phyloP scores from a whole-genome alignment of 176 grass and related monocot species.

The Raddia guianensis region DNA sequence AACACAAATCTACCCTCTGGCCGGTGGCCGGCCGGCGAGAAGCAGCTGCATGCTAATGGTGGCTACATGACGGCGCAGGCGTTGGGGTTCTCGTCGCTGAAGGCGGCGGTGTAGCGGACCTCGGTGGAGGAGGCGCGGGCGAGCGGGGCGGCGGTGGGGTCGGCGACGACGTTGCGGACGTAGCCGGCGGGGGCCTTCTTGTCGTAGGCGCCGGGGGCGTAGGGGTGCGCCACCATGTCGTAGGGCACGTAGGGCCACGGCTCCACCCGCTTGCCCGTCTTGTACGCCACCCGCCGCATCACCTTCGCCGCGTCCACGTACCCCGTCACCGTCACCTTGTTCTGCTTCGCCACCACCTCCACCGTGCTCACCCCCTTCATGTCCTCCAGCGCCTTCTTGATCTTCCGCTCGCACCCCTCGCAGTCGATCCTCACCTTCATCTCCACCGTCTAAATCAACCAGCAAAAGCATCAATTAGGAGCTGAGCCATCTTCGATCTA shows the following conservation, averaged over 20 bases:
- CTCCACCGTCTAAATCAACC: constrained; percentile 72
- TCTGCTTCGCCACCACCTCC: constrained; percentile 62
- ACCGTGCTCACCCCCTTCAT: constrained; percentile 72
- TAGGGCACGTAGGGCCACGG: constrained; percentile 87
- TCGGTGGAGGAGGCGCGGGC: constrained; percentile 73
- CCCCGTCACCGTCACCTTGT: constrained; percentile 80
- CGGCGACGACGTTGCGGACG: constrained; percentile 63
- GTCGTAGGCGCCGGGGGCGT: constrained; percentile 82
- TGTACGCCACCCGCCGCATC: constrained; percentile 59
- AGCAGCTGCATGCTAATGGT: too few relatives aligned
- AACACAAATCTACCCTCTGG: too few relatives aligned
- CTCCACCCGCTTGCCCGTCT: constrained; percentile 79
- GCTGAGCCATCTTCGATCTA: too few relatives aligned
- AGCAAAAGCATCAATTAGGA: not conserved
- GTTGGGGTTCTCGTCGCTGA: constrained; percentile 95
- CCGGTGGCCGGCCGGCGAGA: too few relatives aligned
- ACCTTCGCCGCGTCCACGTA: constrained; percentile 76
- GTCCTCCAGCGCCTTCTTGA: constrained; percentile 63
- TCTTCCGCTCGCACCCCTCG: constrained; percentile 90
- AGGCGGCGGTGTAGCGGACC: constrained; percentile 60
- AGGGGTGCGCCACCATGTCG: constrained; percentile 74
- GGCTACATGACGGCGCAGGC: constrained; percentile 69
- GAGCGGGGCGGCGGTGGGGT: constrained; percentile 68
- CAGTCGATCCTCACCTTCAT: constrained; percentile 96
- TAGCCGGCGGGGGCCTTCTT: constrained; percentile 69